A percentile compares a stretch with the other conserved stretches of the same genome.
Evolutionary conservation across 257 asterid species (phyloP).

Genomic region (Pogostemon cablin): DNA sequence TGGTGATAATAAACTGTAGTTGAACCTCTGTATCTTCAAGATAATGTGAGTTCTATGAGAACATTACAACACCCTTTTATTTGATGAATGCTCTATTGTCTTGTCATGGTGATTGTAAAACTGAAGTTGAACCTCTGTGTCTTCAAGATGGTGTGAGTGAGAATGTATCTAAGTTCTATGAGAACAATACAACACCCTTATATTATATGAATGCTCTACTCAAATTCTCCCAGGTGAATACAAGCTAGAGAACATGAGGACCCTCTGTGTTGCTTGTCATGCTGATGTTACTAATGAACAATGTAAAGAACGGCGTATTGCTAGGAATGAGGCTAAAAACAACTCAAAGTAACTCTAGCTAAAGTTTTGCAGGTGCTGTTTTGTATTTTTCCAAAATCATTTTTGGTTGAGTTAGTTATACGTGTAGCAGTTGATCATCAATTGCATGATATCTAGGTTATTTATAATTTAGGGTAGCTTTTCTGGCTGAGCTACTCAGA

Average conservation of each 20-base stretch:
- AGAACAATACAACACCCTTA: not conserved
- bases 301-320: conserved; percentile 63
- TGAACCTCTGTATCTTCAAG: not conserved
- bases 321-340: conserved; percentile 65
- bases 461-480: not conserved
- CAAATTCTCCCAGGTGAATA: conserved; percentile 75
- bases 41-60: conserved; percentile 7
- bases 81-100: conserved; percentile 17
- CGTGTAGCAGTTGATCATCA: conserved; percentile 11
- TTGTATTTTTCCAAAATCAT: conserved; percentile 13
- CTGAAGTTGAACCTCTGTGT: conserved; percentile 53
- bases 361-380: conserved; percentile 49
- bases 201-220: conserved; percentile 14
- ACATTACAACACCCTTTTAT: not conserved
- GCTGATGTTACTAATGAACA: conserved; percentile 82
- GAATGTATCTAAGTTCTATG: conserved; percentile 16
- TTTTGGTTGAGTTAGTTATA: not conserved
- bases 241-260: conserved; percentile 93
- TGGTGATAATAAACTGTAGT: not conserved
- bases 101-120: conserved; percentile 81
- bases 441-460: not conserved
- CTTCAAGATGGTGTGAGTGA: not conserved
- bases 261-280: conserved; percentile 96
- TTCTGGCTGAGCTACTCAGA: not conserved
- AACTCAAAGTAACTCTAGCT: conserved; percentile 54